Conservation (phyloP, 257 asterid species). For the Capsicum baccatum region DNA sequence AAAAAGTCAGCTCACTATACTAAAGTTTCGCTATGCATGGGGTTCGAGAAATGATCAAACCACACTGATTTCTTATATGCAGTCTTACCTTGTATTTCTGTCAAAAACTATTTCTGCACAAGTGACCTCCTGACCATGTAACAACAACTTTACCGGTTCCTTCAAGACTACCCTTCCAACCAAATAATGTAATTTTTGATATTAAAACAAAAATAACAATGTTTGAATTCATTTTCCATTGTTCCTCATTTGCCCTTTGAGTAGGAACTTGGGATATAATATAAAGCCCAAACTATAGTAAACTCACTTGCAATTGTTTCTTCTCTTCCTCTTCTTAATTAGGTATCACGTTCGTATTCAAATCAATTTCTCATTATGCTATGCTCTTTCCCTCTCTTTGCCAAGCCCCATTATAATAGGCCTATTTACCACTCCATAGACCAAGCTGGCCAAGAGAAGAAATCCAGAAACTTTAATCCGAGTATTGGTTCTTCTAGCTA, state of each 20-base stretch:
- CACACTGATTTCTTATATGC: too few relatives aligned
- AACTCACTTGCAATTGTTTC: neutral
- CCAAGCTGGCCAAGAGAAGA: constrained; percentile 18
- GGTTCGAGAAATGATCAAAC: too few relatives aligned
- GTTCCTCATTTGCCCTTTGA: constrained; percentile 18
- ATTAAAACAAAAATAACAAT: too few relatives aligned
- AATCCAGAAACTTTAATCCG: neutral
- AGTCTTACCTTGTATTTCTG: too few relatives aligned
- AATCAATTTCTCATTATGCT: constrained; percentile 1
- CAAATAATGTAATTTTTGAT: too few relatives aligned
- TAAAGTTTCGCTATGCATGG: too few relatives aligned
- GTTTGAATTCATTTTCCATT: neutral
- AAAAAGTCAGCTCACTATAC: too few relatives aligned
- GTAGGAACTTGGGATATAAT: neutral
- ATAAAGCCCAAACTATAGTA: neutral
- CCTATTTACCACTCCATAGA: constrained; percentile 75
- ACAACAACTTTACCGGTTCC: too few relatives aligned
- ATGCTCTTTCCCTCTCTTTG: neutral
- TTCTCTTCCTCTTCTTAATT: neutral
- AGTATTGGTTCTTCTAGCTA: neutral
- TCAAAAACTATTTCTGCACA: too few relatives aligned
- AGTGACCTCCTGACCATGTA: too few relatives aligned
- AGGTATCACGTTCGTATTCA: neutral
- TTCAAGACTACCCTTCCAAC: too few relatives aligned
- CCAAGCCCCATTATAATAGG: constrained; percentile 34